Evolutionary conservation across 805 yeast species (phyloP).

Genomic region (Maudiozyma serrabonitensis): DNA sequence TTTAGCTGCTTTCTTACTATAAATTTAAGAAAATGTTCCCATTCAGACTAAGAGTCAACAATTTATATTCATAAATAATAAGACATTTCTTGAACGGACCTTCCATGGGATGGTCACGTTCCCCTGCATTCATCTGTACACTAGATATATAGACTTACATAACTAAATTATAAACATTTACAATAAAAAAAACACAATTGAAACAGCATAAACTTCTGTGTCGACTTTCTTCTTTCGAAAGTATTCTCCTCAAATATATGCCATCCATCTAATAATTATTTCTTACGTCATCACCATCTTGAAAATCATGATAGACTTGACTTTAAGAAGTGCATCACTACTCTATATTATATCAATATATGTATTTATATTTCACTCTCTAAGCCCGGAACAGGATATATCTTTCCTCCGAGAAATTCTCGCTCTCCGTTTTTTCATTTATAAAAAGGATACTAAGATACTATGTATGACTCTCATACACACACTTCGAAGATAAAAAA

Average conservation of each 20-base stretch:
- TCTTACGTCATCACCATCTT: no score
- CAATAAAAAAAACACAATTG: not conserved
- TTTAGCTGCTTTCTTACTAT: conserved; percentile 9
- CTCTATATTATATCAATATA: not conserved
- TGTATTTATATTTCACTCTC: no score
- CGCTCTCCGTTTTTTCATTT: no score
- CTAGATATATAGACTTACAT: no score
- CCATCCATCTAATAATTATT: not conserved
- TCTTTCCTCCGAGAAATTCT: no score
- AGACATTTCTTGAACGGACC: no score
- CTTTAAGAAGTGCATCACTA: not conserved
- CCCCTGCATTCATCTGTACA: no score
- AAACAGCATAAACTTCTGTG: not conserved
- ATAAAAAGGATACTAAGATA: not conserved
- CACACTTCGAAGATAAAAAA: not conserved
- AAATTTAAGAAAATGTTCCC: not conserved
- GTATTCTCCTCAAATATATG: not conserved
- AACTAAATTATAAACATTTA: not conserved
- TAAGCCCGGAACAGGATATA: no score
- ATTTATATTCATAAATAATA: not conserved
- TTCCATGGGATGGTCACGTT: no score
- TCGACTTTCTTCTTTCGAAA: not conserved
- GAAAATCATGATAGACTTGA: no score
- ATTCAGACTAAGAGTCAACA: no score
- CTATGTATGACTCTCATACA: not conserved